These are phyloP conservation scores for Phyllosticta capitalensis DNA, from an alignment of 2,329 filamentous ascomycete species.

Conservation along the genomic window DNA sequence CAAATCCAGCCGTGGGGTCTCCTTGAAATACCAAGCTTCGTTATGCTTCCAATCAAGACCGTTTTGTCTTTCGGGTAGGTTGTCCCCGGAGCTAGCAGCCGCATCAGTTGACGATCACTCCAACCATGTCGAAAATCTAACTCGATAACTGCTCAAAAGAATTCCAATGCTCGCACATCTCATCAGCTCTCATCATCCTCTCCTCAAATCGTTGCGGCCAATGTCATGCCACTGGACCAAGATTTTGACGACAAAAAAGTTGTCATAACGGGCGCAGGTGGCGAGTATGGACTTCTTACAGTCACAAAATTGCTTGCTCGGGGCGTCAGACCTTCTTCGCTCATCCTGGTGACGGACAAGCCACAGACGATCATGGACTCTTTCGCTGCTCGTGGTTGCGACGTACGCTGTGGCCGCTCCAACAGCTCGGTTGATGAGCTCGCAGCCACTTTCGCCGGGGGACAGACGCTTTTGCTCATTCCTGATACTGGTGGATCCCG, in stretches of 20 bases:
- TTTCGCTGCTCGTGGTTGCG: slow-evolving; percentile 1
- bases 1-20: too few species aligned
- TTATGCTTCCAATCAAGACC: too few species aligned
- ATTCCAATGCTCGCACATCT: too few species aligned
- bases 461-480: slow-evolving; percentile 4
- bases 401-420: slow-evolving; percentile 1
- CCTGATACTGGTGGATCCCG: background rate
- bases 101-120: too few species aligned
- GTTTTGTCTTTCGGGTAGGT: too few species aligned
- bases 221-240: too few species aligned
- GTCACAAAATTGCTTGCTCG: background rate
- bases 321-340: background rate
- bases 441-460: slow-evolving; percentile 2
- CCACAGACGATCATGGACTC: background rate
- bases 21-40: too few species aligned
- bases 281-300: slow-evolving; percentile 1
- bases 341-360: slow-evolving; percentile 3
- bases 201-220: too few species aligned
- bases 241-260: background rate
- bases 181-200: too few species aligned
- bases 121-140: too few species aligned
- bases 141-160: too few species aligned
- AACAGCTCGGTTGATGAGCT: background rate
- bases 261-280: slow-evolving; percentile 5
- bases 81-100: too few species aligned